Conservation (phyloP, 2,329 filamentous ascomycete species). For the Penicillium hordei region DNA sequence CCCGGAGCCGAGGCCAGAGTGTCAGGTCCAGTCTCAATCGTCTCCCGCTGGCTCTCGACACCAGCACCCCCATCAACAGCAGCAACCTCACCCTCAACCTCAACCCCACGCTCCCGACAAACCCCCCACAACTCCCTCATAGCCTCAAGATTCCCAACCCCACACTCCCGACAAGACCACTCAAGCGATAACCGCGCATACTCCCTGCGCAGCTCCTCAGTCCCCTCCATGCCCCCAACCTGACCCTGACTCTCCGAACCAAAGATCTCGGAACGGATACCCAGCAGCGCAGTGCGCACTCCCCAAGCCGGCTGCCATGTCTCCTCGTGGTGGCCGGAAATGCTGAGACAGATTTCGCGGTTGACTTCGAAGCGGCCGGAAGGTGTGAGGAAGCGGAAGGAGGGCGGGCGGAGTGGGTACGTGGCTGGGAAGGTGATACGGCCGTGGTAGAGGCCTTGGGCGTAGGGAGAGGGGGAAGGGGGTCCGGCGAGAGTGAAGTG, state of each 20-base stretch:
- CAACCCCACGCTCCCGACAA: slow-evolving; percentile 36
- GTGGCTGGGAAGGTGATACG: slow-evolving; percentile 86
- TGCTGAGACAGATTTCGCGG: slow-evolving; percentile 92
- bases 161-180: slow-evolving; percentile 72
- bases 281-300: slow-evolving; percentile 78
- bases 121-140: slow-evolving; percentile 35
- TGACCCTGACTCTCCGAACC: slow-evolving; percentile 85
- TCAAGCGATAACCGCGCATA: slow-evolving; percentile 66
- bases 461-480: slow-evolving; percentile 77
- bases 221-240: slow-evolving; percentile 82
- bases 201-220: slow-evolving; percentile 63
- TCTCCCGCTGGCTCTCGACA: neutral
- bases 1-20: neutral
- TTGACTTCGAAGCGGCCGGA: slow-evolving; percentile 94
- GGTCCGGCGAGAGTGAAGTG: slow-evolving; percentile 96
- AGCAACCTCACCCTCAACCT: slow-evolving; percentile 11
- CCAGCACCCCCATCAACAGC: slow-evolving; percentile 35
- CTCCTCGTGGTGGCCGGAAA: slow-evolving; percentile 94
- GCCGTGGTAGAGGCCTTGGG: slow-evolving; percentile 85
- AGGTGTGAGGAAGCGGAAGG: slow-evolving; percentile 93
- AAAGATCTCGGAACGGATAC: slow-evolving; percentile 80
- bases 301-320: slow-evolving; percentile 99
- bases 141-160: slow-evolving; percentile 51
- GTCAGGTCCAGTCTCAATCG: neutral
- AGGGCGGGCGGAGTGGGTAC: slow-evolving; percentile 88